Evolutionary conservation across 805 yeast species (phyloP), one percentile per base, ranked within the genome.

Genomic region (Zygosaccharomyces gambellarensis): DNA sequence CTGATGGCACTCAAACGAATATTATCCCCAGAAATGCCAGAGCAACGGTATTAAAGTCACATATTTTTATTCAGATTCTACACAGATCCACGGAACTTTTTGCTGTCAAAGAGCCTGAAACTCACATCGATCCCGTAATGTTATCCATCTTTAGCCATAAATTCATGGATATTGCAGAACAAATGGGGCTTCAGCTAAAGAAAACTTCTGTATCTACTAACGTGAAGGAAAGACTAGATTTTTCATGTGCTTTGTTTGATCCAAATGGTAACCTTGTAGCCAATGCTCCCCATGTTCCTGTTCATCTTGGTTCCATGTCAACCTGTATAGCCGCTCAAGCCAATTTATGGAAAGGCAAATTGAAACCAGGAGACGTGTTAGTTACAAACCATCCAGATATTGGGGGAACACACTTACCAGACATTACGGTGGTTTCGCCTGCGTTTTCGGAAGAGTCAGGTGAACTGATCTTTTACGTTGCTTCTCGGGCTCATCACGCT

Each of bases 401-500:
- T 44, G 92, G 92, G 12, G 94, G 94, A 3, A 84, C 92, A 0
- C 95, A 87, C 69, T 71, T 87, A 49, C 95, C 95, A 0, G 95
- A 87, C 69, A 88, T 90, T 54, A 90, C 97, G 0, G 95, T 90
- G 11, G 82, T 90, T 41, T 86, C 97, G 0, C 98, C 98, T 0
- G 90, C 90, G 1, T 85, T 88, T 61, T 72, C 79, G 19, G 73
- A 73, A 27, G 74, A 72, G 19, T 41, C 51, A 38, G 77, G 72
- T 5, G 66, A 72, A 48, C 77, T 88, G 30, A 78, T 88, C 28
- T 90, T 90, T 66, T 90, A 89, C 74, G 89, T 88, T 11, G 97
- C 97, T 0, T 84, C 96, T 0, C 75, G 97, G 55, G 97, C 96
- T 1, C 98, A 90, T 69, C 97, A 90, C 69, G 90, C 96, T 7